Conservation (phyloP, 805 yeast species). For the Saccharomycopsis synnaedendra region DNA sequence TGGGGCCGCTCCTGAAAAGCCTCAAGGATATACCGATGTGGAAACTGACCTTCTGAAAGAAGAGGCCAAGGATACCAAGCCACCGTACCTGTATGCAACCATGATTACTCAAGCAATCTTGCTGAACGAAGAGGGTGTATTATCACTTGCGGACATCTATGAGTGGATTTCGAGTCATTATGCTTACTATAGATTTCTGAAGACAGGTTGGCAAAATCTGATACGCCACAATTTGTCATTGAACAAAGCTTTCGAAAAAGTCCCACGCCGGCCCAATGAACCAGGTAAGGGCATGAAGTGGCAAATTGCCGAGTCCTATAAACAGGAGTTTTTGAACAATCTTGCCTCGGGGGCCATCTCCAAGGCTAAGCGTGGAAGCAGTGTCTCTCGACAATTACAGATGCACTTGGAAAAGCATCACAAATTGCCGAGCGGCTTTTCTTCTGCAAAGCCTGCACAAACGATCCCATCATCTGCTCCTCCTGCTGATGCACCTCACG, state of each 20-base stretch:
- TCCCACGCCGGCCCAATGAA: constrained; percentile 88
- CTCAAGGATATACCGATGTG: constrained; percentile 6
- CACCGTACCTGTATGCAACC: constrained; percentile 94
- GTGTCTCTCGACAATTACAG: constrained; percentile 71
- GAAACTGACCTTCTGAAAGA: constrained; percentile 69
- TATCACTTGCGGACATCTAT: constrained; percentile 86
- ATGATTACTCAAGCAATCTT: constrained; percentile 97
- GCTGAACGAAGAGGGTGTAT: constrained; percentile 76
- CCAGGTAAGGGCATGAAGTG: constrained; percentile 99
- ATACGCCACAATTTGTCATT: constrained; percentile 83
- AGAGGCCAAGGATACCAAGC: constrained; percentile 87
- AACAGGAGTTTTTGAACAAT: constrained; percentile 73
- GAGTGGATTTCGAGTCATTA: constrained; percentile 81
- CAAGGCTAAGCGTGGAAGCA: constrained; percentile 68
- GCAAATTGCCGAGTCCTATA: constrained; percentile 83
- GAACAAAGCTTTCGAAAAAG: constrained; percentile 96
- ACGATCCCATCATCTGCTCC: not conserved
- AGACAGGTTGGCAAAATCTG: constrained; percentile 96
- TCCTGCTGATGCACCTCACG: not conserved
- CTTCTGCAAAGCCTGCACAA: not conserved
- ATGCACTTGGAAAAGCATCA: constrained; percentile 46
- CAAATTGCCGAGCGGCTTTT: constrained; percentile 25
- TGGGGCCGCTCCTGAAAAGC: not conserved
- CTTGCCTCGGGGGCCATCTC: constrained; percentile 66
- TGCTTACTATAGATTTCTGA: constrained; percentile 84